phyloP scores from a whole-genome alignment of 2,329 filamentous ascomycete species.

The Pseudomassariella vexata region DNA sequence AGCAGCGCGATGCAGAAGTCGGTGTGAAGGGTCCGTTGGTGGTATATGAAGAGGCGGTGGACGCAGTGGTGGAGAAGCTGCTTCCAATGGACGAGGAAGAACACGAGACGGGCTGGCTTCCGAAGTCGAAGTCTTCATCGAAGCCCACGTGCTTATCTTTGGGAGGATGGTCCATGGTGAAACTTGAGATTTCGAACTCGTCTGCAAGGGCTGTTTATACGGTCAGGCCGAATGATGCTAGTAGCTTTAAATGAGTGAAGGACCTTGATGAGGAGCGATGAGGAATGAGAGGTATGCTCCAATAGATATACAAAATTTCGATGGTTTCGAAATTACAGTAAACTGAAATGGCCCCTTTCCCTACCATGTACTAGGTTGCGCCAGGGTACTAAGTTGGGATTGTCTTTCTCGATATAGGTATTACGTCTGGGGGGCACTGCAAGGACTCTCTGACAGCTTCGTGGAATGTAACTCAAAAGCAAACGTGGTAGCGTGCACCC shows the following conservation, averaged over 20 bases:
- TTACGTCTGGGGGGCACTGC: no score
- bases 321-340: no score
- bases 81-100: conserved; percentile 21
- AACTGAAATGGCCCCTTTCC: no score
- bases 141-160: conserved; percentile 29
- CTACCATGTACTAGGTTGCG: no score
- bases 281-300: conserved; percentile 11
- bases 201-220: conserved; percentile 8
- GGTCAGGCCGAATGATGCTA: no score
- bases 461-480: no score
- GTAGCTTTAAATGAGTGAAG: conserved; percentile 5
- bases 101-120: conserved; percentile 14
- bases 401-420: no score
- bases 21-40: conserved; percentile 28
- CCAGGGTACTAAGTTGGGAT: no score
- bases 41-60: conserved; percentile 21
- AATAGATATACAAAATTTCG: conserved; percentile 5
- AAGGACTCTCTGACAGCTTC: no score
- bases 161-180: conserved; percentile 12
- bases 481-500: no score
- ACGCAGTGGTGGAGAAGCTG: conserved; percentile 25
- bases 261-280: conserved; percentile 5
- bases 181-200: conserved; percentile 11
- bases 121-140: conserved; percentile 19
- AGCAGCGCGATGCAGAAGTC: conserved; percentile 24